Percentiles rank a stretch among this genome's conserved stretches.
Conservation (phyloP, 345 rosid genomes). For the Limnanthes douglasii region DNA sequence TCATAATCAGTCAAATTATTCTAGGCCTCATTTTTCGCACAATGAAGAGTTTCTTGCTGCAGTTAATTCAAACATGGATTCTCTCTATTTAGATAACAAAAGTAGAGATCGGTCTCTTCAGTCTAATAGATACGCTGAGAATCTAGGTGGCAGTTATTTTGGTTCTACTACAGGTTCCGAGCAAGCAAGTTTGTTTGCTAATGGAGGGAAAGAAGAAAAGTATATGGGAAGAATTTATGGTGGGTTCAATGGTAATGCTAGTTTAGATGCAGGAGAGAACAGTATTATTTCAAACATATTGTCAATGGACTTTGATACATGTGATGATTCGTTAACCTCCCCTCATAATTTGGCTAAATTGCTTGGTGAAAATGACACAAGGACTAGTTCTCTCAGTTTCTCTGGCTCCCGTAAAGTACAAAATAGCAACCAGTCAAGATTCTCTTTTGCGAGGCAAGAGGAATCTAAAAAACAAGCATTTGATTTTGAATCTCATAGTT, state of each 20-base stretch:
- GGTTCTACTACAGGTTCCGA: constrained; percentile 18
- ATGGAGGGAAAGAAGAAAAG: constrained; percentile 18
- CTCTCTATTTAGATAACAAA: constrained; percentile 19
- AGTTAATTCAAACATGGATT: constrained; percentile 15
- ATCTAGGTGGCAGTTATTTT: constrained; percentile 12
- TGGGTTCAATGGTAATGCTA: constrained; percentile 10
- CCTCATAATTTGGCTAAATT: constrained; percentile 37
- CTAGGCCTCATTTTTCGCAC: constrained; percentile 29
- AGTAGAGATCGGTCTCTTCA: constrained; percentile 13
- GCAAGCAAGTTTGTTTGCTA: constrained; percentile 19
- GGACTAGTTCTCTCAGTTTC: constrained; percentile 29
- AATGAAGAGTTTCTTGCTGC: constrained; percentile 14
- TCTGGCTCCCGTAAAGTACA: constrained; percentile 42
- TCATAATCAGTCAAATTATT: constrained; percentile 22
- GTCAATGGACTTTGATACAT: constrained; percentile 56
- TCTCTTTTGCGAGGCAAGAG: constrained; percentile 86
- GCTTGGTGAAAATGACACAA: constrained; percentile 42
- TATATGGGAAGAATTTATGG: constrained; percentile 11
- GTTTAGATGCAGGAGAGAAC: constrained; percentile 35
- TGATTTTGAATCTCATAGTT: constrained; percentile 22
- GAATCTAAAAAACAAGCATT: constrained; percentile 29
- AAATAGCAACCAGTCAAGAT: constrained; percentile 66
- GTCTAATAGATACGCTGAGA: constrained; percentile 38
- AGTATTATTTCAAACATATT: constrained; percentile 55
- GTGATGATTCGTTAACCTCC: constrained; percentile 62